Conservation (phyloP, 2,329 filamentous ascomycete genomes). For the Sphaerulina musiva region DNA sequence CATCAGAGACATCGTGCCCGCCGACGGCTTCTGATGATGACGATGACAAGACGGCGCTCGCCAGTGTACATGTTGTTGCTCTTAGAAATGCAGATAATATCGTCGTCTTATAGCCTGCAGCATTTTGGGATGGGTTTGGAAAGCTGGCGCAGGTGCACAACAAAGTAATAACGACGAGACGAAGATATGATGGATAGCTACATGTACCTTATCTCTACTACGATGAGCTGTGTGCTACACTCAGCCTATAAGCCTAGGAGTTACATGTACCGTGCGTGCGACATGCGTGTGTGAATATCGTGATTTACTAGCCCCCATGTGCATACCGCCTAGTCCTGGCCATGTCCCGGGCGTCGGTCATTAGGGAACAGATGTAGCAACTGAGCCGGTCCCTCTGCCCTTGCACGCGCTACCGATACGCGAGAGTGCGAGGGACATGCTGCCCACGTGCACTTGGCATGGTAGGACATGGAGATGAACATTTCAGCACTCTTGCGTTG, state of each 20-base stretch:
- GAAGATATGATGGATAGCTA: conserved; percentile 10
- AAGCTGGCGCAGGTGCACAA: conserved; percentile 1
- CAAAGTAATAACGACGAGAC: conserved; percentile 6
- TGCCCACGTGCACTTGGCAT: conserved; percentile 9
- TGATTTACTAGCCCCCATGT: background rate
- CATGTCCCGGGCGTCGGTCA: conserved; percentile 2
- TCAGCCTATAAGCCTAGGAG: too few relatives aligned
- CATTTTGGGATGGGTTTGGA: conserved; percentile 5
- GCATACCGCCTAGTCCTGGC: background rate
- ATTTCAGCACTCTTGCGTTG: conserved; percentile 4
- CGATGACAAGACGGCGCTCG: background rate
- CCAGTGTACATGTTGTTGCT: conserved; percentile 11
- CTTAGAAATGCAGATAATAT: conserved; percentile 21
- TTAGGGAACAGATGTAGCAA: conserved; percentile 5
- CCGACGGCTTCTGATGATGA: conserved; percentile 15
- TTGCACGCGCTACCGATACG: background rate
- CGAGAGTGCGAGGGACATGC: background rate
- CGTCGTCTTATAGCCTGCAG: conserved; percentile 19
- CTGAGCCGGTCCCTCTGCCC: background rate
- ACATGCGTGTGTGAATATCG: background rate
- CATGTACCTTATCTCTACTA: background rate
- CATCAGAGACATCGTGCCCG: conserved; percentile 24
- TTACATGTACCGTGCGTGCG: background rate
- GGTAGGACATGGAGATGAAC: background rate
- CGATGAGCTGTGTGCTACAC: background rate